Percentiles rank a stretch among this genome's conserved stretches.
These are phyloP conservation scores for Actinomortierella ambigua DNA, from an alignment of 371 early-diverging fungal genomes.

Conservation along the genomic window DNA sequence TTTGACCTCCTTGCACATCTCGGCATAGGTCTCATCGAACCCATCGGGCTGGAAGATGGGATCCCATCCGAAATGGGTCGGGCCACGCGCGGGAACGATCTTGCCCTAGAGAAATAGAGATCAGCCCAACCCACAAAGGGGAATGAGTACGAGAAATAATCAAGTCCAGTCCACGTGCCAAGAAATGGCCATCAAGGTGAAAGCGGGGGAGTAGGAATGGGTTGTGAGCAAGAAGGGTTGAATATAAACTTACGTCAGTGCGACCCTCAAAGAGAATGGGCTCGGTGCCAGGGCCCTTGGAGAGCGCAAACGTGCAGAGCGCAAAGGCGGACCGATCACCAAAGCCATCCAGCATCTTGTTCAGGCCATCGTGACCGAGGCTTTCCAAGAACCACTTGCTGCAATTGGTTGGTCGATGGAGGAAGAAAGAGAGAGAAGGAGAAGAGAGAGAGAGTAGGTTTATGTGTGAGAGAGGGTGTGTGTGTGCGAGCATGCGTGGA, in stretches of 20 bases:
- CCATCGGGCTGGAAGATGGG: conserved; percentile 92
- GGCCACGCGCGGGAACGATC: conserved; percentile 92
- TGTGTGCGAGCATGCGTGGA: too few species aligned
- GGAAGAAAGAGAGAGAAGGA: too few species aligned
- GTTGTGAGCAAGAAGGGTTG: not conserved
- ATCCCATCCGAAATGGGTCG: conserved; percentile 94
- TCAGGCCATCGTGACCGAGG: conserved; percentile 81
- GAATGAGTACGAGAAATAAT: not conserved
- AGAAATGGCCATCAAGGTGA: too few species aligned
- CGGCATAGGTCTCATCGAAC: conserved; percentile 85
- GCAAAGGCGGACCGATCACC: conserved; percentile 87
- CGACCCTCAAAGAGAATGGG: conserved; percentile 90
- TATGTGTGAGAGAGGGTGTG: too few species aligned
- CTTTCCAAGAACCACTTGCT: conserved; percentile 94
- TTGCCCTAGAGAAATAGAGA: conserved; percentile 66
- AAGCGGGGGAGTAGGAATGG: too few species aligned
- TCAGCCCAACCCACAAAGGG: not conserved
- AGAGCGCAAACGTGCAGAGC: conserved; percentile 90
- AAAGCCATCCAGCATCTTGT: conserved; percentile 86
- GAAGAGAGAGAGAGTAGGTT: too few species aligned
- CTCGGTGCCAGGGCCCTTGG: conserved; percentile 83
- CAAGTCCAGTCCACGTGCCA: too few species aligned
- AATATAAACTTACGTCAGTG: conserved; percentile 57
- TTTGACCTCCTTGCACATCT: conserved; percentile 83
- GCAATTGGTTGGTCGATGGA: conserved; percentile 9